Conservation (phyloP, 768 basidiomycete genomes). For the Tulasnella sp. region DNA sequence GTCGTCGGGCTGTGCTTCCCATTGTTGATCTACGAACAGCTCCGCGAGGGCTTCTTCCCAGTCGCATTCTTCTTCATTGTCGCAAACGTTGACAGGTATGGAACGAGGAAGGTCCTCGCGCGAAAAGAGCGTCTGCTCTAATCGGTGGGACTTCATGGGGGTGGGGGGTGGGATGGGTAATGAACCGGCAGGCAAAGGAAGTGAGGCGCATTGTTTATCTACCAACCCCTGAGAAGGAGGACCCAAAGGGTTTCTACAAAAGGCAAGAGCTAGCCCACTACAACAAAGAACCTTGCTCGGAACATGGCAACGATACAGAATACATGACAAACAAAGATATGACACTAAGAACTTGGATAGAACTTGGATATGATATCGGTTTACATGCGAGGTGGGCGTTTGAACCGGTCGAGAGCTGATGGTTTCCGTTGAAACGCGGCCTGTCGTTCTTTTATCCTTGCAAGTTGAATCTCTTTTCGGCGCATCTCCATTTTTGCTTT, state of each 20-base stretch:
- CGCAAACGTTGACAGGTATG: neutral
- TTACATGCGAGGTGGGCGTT: neutral
- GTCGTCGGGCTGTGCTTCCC: neutral
- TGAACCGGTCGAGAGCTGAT: slow-evolving; percentile 37
- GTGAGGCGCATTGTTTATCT: neutral
- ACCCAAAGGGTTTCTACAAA: neutral
- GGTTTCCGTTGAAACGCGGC: neutral
- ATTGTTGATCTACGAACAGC: neutral
- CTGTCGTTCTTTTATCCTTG: slow-evolving; percentile 23
- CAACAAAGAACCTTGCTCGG: neutral
- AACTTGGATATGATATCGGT: no score
- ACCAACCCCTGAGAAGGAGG: neutral
- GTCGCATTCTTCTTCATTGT: neutral
- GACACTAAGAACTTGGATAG: neutral
- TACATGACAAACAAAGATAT: neutral
- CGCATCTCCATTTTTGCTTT: slow-evolving; percentile 50
- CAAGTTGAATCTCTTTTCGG: slow-evolving; percentile 29
- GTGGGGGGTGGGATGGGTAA: neutral
- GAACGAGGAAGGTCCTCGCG: neutral
- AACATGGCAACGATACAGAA: neutral
- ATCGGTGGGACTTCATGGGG: neutral
- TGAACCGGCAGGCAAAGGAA: neutral
- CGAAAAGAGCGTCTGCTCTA: neutral
- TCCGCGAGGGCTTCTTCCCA: neutral
- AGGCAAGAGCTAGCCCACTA: neutral